Conservation (phyloP, 805 yeast genomes). For the Saccharomycopsis javanensis region DNA sequence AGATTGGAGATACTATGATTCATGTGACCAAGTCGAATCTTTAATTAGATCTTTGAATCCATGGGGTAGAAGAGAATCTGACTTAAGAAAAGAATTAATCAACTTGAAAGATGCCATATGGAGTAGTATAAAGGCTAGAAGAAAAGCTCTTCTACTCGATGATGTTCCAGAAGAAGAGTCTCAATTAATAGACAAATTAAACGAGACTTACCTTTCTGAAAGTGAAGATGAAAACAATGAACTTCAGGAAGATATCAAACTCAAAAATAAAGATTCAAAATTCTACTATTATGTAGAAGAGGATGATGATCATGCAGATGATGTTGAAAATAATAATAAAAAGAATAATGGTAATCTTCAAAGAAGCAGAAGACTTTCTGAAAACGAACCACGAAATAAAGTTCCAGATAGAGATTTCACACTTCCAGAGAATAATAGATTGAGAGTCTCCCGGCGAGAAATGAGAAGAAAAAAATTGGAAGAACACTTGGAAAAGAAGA, state of each 20-base stretch:
- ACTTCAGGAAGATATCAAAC: constrained; percentile 33
- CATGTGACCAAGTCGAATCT: constrained; percentile 42
- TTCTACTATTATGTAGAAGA: constrained; percentile 16
- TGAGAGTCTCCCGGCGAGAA: constrained; percentile 30
- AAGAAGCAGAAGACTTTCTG: background rate
- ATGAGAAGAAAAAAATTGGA: constrained; percentile 25
- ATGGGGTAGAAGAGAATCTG: constrained; percentile 66
- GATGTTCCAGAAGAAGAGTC: constrained; percentile 34
- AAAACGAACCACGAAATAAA: background rate
- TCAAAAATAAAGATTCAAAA: background rate
- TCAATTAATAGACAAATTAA: constrained; percentile 29
- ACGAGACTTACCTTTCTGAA: constrained; percentile 4
- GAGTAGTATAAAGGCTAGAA: constrained; percentile 49
- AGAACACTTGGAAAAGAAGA: constrained; percentile 28
- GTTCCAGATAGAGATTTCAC: constrained; percentile 18
- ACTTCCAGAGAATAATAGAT: constrained; percentile 19
- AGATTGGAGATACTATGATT: constrained; percentile 69
- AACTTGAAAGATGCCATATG: constrained; percentile 42
- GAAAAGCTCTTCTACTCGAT: constrained; percentile 41
- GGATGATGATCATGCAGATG: constrained; percentile 27
- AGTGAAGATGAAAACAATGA: constrained; percentile 23
- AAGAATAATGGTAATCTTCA: background rate
- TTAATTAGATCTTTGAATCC: constrained; percentile 61
- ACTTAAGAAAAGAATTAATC: constrained; percentile 50
- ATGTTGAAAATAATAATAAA: constrained; percentile 22